phyloP scores from a whole-genome alignment of 257 asterid species.

The Nicotiana benthamiana region DNA sequence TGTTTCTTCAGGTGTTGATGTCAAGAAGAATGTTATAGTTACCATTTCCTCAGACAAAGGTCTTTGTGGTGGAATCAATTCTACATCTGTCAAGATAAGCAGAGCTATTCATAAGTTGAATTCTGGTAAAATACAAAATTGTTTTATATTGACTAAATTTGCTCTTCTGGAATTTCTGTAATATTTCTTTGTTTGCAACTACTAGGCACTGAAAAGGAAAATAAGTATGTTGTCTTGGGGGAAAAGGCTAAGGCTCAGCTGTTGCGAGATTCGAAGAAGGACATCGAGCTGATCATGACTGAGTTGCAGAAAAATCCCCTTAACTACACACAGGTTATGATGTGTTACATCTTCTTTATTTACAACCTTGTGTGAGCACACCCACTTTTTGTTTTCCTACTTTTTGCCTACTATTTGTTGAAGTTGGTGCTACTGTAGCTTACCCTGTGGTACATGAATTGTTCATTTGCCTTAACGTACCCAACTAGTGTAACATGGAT shows the following conservation, averaged over 20 bases:
- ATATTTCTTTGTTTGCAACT: neutral
- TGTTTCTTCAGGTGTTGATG: conserved; percentile 66
- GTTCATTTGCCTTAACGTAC: neutral
- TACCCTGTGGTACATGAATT: neutral
- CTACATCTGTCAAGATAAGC: conserved; percentile 91
- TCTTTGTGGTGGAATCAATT: conserved; percentile 98
- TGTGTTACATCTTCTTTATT: neutral
- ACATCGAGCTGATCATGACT: conserved; percentile 55
- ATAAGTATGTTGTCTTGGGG: conserved; percentile 76
- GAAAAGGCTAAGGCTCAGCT: conserved; percentile 97
- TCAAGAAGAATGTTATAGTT: conserved; percentile 81
- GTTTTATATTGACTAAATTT: neutral
- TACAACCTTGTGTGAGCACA: neutral
- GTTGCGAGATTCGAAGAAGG: conserved; percentile 73
- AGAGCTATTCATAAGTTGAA: conserved; percentile 60
- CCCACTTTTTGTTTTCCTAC: neutral
- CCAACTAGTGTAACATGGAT: neutral
- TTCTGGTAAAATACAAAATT: conserved; percentile 40
- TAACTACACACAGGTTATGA: conserved; percentile 83
- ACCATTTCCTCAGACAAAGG: conserved; percentile 92
- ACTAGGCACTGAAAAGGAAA: conserved; percentile 81
- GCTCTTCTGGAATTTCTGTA: neutral
- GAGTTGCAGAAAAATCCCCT: conserved; percentile 94
- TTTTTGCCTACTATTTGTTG: neutral
- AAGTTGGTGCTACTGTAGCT: neutral